Percentiles rank a stretch among this genome's conserved stretches.
phyloP scores from a whole-genome alignment of 2,329 filamentous ascomycete species.

The Alternaria arbusti region DNA sequence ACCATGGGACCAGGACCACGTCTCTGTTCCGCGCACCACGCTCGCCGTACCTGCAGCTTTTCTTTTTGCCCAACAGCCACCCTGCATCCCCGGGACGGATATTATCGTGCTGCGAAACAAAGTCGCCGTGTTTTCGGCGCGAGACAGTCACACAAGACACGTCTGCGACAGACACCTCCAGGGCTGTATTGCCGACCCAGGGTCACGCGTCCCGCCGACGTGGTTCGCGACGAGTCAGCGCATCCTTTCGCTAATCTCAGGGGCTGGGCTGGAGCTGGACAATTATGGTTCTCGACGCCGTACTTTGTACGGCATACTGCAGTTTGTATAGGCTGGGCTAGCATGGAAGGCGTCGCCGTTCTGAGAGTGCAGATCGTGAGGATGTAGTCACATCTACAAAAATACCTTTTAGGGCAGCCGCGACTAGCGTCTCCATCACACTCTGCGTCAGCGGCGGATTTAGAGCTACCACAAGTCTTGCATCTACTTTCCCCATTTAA shows the following conservation, averaged over 20 bases:
- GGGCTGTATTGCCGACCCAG: not conserved
- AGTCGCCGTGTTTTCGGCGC: not conserved
- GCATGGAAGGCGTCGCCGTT: not conserved
- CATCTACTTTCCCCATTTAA: not conserved
- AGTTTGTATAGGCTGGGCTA: not conserved
- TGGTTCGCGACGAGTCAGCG: not conserved
- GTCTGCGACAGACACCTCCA: not conserved
- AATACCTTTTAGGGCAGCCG: not conserved
- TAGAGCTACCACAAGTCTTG: not conserved
- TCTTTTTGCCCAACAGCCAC: not conserved
- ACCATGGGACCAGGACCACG: not conserved
- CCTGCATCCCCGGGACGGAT: not conserved
- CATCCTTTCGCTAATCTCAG: constrained; percentile 14
- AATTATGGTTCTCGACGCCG: rapidly evolving
- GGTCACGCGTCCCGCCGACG: not conserved
- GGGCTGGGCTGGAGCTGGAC: not conserved
- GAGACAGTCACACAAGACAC: not conserved
- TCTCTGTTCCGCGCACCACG: not conserved
- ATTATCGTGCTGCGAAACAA: not conserved
- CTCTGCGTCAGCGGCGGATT: not conserved
- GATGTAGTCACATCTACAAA: not conserved
- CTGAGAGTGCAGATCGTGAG: not conserved
- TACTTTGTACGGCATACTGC: not conserved
- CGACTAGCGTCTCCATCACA: not conserved
- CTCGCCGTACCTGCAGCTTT: constrained; percentile 3